phyloP scores from a whole-genome alignment of 2,329 filamentous ascomycete species.

The Didymella lethalis region DNA sequence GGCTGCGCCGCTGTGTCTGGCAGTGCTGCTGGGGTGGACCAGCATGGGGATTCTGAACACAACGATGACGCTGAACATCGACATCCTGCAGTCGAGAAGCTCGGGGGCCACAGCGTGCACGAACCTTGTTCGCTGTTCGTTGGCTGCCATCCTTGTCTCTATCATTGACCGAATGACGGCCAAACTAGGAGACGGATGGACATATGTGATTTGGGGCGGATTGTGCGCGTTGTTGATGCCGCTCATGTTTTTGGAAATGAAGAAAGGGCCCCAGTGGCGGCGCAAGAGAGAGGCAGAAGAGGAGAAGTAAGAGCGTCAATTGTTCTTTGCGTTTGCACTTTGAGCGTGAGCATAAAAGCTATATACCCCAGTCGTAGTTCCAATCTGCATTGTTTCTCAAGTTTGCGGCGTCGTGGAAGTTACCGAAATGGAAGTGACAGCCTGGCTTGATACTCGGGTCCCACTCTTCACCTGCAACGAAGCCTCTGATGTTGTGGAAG shows the following conservation, averaged over 20 bases:
- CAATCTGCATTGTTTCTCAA: neutral
- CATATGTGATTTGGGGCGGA: constrained; percentile 38
- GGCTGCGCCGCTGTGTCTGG: constrained; percentile 34
- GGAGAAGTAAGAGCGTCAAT: constrained; percentile 10
- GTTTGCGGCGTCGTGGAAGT: neutral
- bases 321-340: constrained; percentile 1
- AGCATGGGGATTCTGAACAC: constrained; percentile 41
- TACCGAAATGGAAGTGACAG: neutral
- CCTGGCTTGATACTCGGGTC: too few species aligned
- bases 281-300: constrained; percentile 30
- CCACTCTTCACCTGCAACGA: neutral
- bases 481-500: neutral
- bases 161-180: constrained; percentile 36
- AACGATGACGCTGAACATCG: constrained; percentile 42
- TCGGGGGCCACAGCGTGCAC: constrained; percentile 41
- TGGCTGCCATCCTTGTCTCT: constrained; percentile 37
- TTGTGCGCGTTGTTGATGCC: constrained; percentile 36
- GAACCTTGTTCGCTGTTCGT: constrained; percentile 38
- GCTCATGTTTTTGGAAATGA: constrained; percentile 41
- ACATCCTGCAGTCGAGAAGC: constrained; percentile 38
- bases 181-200: constrained; percentile 36
- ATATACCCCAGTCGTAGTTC: constrained; percentile 19
- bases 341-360: constrained; percentile 8
- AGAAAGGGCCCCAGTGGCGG: constrained; percentile 37
- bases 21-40: constrained; percentile 37